These are phyloP conservation scores for Nicotiana knightiana DNA, from an alignment of 257 asterid species.

Conservation along the genomic window DNA sequence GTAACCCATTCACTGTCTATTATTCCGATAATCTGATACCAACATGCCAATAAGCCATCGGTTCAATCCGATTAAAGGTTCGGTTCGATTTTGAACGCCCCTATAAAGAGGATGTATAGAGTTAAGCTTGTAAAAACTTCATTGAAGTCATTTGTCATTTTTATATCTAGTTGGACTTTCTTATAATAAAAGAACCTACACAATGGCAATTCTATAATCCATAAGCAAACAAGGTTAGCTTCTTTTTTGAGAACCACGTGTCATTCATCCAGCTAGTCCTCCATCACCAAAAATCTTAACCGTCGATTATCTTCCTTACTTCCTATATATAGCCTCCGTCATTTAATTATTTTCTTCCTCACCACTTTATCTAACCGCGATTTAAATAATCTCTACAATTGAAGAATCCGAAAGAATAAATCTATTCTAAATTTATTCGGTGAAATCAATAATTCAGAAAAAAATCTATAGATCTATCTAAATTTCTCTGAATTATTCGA, in stretches of 20 bases:
- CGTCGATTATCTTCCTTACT: not conserved
- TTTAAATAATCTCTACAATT: too few species aligned
- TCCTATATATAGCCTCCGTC: not conserved
- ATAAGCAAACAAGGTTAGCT: not conserved
- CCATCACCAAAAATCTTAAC: constrained; percentile 7
- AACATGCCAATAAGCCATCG: too few species aligned
- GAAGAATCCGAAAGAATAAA: not conserved
- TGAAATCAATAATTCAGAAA: not conserved
- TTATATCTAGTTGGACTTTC: not conserved
- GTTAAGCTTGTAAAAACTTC: not conserved
- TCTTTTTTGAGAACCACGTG: not conserved
- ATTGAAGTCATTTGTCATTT: not conserved
- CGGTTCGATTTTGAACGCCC: too few species aligned
- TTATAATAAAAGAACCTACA: not conserved
- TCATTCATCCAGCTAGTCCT: not conserved
- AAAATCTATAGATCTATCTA: not conserved
- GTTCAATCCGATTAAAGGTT: too few species aligned
- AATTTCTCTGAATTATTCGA: not conserved
- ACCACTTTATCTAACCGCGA: not conserved
- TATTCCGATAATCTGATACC: too few species aligned
- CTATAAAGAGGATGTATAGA: too few species aligned
- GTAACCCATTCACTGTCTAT: too few species aligned
- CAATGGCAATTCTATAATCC: not conserved
- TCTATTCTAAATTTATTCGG: not conserved
- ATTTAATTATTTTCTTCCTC: not conserved